Percentiles rank a stretch among this genome's conserved stretches.
These are phyloP conservation scores for Sequoiadendron giganteum DNA, from an alignment of 75 land plant genomes.

Conservation along the genomic window DNA sequence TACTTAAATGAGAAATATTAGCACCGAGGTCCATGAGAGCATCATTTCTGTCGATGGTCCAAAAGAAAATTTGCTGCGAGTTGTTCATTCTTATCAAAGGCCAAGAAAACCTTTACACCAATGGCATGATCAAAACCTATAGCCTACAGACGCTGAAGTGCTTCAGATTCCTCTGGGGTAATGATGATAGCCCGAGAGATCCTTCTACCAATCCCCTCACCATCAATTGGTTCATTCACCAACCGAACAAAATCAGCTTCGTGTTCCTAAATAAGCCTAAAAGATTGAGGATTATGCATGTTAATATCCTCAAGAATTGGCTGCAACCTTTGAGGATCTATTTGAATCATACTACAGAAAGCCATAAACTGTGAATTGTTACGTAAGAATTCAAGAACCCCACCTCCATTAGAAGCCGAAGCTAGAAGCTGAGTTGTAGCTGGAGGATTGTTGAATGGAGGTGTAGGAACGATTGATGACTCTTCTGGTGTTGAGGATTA, in stretches of 20 bases:
- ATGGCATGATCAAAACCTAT: constrained; percentile 38
- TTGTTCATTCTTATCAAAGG: constrained; percentile 49
- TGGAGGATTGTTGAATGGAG: constrained; percentile 1
- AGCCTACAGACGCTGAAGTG: constrained; percentile 66
- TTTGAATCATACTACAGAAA: constrained; percentile 78
- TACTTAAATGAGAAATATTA: neutral
- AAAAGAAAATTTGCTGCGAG: constrained; percentile 39
- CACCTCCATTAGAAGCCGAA: constrained; percentile 40
- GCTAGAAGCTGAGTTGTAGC: constrained; percentile 23
- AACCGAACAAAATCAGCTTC: constrained; percentile 88
- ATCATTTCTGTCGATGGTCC: constrained; percentile 18
- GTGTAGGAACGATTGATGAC: no score
- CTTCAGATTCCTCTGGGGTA: constrained; percentile 93
- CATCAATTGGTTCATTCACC: constrained; percentile 78
- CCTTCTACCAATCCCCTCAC: constrained; percentile 61
- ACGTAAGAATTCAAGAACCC: constrained; percentile 91
- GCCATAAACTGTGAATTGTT: constrained; percentile 92
- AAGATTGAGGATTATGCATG: constrained; percentile 87
- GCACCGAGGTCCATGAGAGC: neutral
- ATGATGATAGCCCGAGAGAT: constrained; percentile 77
- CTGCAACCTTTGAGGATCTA: constrained; percentile 97
- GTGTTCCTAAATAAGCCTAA: constrained; percentile 86
- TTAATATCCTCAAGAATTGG: constrained; percentile 96
- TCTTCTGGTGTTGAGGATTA: no score
- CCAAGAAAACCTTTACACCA: constrained; percentile 43